Conservation (phyloP, 179 eudicot species). For the Nepenthes alata region DNA sequence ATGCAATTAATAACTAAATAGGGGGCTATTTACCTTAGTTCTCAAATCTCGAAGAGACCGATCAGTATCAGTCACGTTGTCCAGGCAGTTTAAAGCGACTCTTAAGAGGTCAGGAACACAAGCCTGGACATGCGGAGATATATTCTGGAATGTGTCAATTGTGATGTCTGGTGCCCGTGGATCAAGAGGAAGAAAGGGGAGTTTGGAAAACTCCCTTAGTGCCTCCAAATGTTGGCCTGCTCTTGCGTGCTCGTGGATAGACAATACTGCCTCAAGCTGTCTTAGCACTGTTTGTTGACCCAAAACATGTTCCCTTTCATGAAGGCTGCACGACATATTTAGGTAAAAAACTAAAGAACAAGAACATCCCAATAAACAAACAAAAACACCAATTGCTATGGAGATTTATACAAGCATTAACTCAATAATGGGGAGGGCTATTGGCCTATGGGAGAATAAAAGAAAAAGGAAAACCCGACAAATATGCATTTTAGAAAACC, state of each 20-base stretch:
- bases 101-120: conserved; percentile 89
- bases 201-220: conserved; percentile 65
- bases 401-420: too few relatives aligned
- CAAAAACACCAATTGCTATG: too few relatives aligned
- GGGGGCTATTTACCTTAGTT: conserved; percentile 44
- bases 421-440: too few relatives aligned
- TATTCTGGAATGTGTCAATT: conserved; percentile 40
- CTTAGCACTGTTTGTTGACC: conserved; percentile 74
- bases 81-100: conserved; percentile 74
- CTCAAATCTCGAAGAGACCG: conserved; percentile 93
- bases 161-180: conserved; percentile 56
- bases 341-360: conserved; percentile 1
- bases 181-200: conserved; percentile 87
- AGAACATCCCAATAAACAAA: neutral
- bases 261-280: conserved; percentile 80
- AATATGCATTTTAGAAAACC: too few relatives aligned
- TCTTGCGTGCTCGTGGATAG: conserved; percentile 55
- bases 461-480: too few relatives aligned
- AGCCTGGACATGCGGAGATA: conserved; percentile 77
- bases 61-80: conserved; percentile 73
- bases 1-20: too few relatives aligned
- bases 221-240: conserved; percentile 60
- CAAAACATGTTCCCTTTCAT: conserved; percentile 65
- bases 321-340: conserved; percentile 36
- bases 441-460: too few relatives aligned